Evolutionary conservation across 2,329 filamentous ascomycete genomes (phyloP), one percentile per base, ranked within the genome.

Genomic region (Fusarium papillatum): DNA sequence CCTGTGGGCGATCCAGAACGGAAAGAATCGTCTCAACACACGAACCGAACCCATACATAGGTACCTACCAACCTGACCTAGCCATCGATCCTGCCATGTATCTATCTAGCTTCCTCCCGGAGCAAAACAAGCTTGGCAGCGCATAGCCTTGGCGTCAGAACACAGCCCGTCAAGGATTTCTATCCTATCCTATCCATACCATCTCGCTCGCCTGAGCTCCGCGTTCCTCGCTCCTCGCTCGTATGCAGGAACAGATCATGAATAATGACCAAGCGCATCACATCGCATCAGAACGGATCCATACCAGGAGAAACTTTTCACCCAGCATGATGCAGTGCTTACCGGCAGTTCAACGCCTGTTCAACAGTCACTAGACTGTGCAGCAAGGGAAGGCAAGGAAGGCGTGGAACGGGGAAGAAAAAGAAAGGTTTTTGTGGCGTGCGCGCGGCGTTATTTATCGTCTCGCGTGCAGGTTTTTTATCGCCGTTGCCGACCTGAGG

Each of bases 401-500:
- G 31, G 41, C 29, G 55, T 46, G 38, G 38, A 36, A 65, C 46
- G 39, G 19, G n/a, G 46, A 61, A 22, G 36, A 72, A 71, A 69
- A 76, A 70, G 50, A 57, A 70, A 68, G 46, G 41, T 66, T 61
- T 64, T 53, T 55, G 64, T 70, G 63, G 73, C 69, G 60, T 62
- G 43, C 53, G 60, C 60, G 41, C 66, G 68, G 41, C 55, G 62
- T 60, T 39, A 65, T 73, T 53, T 43, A 48, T 62, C 60, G 59
- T 69, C 69, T 64, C 65, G 73, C 66, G 60, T 60, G 57, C 63
- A 62, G 29, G 34, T n/a, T 62, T 72, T 70, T 74, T 64, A 69
- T 72, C 72, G 53, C 57, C 68, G 41, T 63, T 75, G 46, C 69
- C 46, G 41, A 69, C 69, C 46, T 55, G 48, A 66, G 34, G 43